phyloP scores from a whole-genome alignment of 2,329 filamentous ascomycete species.

The Xylaria sp. region DNA sequence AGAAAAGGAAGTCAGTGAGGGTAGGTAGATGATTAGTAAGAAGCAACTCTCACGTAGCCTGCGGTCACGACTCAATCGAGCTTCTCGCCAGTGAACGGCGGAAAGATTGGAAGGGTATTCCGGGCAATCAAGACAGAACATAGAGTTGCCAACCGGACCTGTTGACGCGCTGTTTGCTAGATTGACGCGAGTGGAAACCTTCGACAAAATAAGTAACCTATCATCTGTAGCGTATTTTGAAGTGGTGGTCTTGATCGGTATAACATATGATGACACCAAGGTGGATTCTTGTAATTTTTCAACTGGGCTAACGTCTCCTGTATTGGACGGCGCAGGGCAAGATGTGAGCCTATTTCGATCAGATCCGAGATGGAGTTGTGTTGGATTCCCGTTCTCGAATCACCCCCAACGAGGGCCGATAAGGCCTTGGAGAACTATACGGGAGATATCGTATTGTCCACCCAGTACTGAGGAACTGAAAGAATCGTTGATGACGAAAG shows the following conservation, averaged over 20 bases:
- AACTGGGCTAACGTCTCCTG: not conserved
- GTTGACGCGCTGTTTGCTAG: not conserved
- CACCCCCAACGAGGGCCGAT: not conserved
- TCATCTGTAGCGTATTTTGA: not conserved
- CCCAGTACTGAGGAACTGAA: constrained; percentile 33
- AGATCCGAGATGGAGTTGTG: not conserved
- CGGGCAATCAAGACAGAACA: not conserved
- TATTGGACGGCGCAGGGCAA: not conserved
- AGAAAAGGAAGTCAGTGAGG: not conserved
- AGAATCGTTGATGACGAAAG: not conserved
- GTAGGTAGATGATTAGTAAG: too few species aligned
- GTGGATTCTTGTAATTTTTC: not conserved
- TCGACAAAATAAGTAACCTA: constrained; percentile 15
- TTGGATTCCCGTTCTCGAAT: not conserved
- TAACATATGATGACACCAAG: not conserved
- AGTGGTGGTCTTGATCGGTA: not conserved
- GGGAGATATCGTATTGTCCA: constrained; percentile 35
- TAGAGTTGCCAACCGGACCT: not conserved
- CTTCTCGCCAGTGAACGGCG: constrained; percentile 46
- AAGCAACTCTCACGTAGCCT: constrained; percentile 39
- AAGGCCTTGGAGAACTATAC: not conserved
- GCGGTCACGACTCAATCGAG: constrained; percentile 21
- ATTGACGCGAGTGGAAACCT: constrained; percentile 20
- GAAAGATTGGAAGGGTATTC: constrained; percentile 49
- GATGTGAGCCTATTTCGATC: too few species aligned